phyloP scores from a whole-genome alignment of 2,329 filamentous ascomycete genomes.

The Emmonsiellopsis sp. region DNA sequence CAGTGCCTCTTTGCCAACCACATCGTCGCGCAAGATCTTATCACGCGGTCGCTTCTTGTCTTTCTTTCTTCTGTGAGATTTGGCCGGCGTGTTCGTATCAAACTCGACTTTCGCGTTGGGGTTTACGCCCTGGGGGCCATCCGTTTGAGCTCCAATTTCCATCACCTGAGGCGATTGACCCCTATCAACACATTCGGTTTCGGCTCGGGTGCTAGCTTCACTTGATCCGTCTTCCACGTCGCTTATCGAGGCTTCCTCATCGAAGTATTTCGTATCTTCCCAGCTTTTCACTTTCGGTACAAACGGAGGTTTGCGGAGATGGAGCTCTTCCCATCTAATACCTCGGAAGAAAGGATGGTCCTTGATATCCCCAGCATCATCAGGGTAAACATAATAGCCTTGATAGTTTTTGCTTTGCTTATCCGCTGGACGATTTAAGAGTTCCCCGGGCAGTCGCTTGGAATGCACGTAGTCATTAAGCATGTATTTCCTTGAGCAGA shows the following conservation, averaged over 20 bases:
- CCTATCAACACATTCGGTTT: not conserved
- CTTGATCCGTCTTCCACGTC: conserved; percentile 44
- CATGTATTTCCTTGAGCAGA: conserved; percentile 68
- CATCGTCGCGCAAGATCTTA: conserved; percentile 65
- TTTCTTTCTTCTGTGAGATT: conserved; percentile 42
- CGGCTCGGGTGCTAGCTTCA: conserved; percentile 2
- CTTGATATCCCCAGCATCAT: conserved; percentile 87
- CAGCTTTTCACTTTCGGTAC: conserved; percentile 59
- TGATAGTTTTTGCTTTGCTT: conserved; percentile 29
- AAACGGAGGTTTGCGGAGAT: conserved; percentile 64
- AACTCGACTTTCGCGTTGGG: conserved; percentile 8
- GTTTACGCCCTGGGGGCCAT: not conserved
- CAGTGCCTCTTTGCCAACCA: conserved; percentile 58
- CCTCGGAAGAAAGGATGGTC: conserved; percentile 74
- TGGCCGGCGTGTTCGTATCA: conserved; percentile 32
- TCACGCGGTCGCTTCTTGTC: conserved; percentile 77
- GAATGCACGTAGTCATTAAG: conserved; percentile 48
- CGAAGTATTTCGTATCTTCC: conserved; percentile 82
- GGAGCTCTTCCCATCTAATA: conserved; percentile 67
- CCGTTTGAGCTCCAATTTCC: not conserved
- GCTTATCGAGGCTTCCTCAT: conserved; percentile 59
- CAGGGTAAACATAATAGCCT: conserved; percentile 62
- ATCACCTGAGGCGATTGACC: not conserved
- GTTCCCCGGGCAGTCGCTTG: conserved; percentile 20
- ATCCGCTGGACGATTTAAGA: conserved; percentile 24